Base-by-base conservation (phyloP, 2,329 filamentous ascomycete genomes). In the Lasiodiplodia gonubiensis region DNA sequence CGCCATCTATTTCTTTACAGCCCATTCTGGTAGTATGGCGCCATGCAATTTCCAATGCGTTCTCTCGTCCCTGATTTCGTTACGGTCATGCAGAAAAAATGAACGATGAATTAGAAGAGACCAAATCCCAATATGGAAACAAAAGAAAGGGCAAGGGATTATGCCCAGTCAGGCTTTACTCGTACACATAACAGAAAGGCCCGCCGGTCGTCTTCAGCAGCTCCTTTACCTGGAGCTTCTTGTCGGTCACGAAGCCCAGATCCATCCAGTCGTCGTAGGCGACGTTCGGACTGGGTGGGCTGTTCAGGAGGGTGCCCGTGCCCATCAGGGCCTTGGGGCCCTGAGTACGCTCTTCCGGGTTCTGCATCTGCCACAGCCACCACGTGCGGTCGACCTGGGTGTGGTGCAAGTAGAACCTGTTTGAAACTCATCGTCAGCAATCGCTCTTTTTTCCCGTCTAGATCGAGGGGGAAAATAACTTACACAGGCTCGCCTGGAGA, bases 321-420 rank as follows among this genome's bases (percentile, higher is more conserved):
- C 81, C 83, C 2, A 72, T 75, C 64, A 85, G 78, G 23, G 74
- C 75, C 60, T 78, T 73, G 65, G 74, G 73, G 18, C 66, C 55
- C 21, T 30, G 18, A 2, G 35, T 51, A 14, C 83, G 76, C 18
- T 74, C 74, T 57, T 72, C 70, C 51, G 77, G 71, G 55, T 83
- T 77, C 64, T 80, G 72, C 68, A 80, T 82, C 73, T 86, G 83
- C 84, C 84, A 86, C 21, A 81, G 82, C 81, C 81, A 84, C 75
- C 78, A 86, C 3, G 78, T 71, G 4, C 82, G 77, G 70, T 85
- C 84, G 33, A 85, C 80, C 74, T 80, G 80, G 4, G 77, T 78
- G 67, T 85, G 83, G 70, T 85, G 83, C 27, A 83, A 74, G 72
- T 63, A 67, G 66, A 67, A 67, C 4, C 52, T 53, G 27, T 25